Evolutionary conservation across 768 basidiomycete species (phyloP).

Genomic region (Russula earlei): DNA sequence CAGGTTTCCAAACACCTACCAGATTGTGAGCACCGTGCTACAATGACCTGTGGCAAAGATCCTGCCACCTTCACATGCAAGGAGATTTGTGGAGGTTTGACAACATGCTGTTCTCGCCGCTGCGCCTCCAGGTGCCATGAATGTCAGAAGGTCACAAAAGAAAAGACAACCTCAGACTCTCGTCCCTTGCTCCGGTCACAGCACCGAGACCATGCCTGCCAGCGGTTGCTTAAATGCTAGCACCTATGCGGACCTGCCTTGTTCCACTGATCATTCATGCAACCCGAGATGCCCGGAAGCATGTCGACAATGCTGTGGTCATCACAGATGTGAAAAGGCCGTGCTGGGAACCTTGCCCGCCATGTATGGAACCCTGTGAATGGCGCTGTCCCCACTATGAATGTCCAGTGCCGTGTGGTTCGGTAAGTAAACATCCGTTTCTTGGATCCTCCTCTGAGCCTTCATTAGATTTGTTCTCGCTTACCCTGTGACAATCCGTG

Average conservation of each 20-base stretch:
- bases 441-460: not conserved
- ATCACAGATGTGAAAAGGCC: conserved; percentile 25
- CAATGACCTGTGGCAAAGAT: conserved; percentile 18
- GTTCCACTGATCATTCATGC: conserved; percentile 25
- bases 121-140: conserved; percentile 27
- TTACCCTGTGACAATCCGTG: conserved; percentile 32
- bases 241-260: conserved; percentile 26
- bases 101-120: conserved; percentile 25
- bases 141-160: conserved; percentile 23
- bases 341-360: conserved; percentile 27
- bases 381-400: conserved; percentile 29
- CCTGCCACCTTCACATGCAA: conserved; percentile 20
- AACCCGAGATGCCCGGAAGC: conserved; percentile 22
- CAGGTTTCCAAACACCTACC: conserved; percentile 24
- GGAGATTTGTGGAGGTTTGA: conserved; percentile 21
- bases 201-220: conserved; percentile 27
- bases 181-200: conserved; percentile 6
- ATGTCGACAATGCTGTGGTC: conserved; percentile 26
- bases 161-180: not conserved
- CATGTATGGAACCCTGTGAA: conserved; percentile 30
- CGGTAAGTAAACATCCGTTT: conserved; percentile 25
- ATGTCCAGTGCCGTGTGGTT: conserved; percentile 31
- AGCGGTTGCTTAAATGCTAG: conserved; percentile 26
- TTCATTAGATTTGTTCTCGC: conserved; percentile 29
- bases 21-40: conserved; percentile 26